Base-by-base conservation (phyloP, 495 filamentous ascomycete species). In the Gamarada debralockiae region DNA sequence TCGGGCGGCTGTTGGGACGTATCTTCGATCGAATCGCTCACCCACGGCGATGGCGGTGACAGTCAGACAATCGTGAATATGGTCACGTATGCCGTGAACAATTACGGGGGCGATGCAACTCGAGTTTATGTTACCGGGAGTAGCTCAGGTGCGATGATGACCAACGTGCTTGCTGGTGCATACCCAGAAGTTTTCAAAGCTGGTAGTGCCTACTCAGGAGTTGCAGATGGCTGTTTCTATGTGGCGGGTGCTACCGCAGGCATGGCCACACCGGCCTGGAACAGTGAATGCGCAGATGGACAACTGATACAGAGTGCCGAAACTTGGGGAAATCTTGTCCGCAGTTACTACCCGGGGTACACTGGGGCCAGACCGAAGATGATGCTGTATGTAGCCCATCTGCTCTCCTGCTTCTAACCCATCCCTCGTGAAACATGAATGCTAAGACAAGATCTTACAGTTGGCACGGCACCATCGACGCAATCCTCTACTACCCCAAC, bases 1-100 rank as follows among this genome's bases (percentile, higher is more conserved):
- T 56, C 56, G 13, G 75, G 69, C 23, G 70, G 60, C n/a, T 85
- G 81, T 69, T 86, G 82, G 81, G 82, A 86, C 55, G 79, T 84
- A 23, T 73, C 75, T 21, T 81, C 75, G 1, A 63, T 69, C 3
- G 70, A 68, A 12, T 69, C 78, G 1, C 67, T 84, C 6, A 78
- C 73, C 38, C 79, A 79, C 61, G 64, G 77, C 41, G 78, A 73
- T 10, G 79, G 80, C 8, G 76, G 77, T 24, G 79, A 85, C 63
- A 77, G 73, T 58, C 66, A 79, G 42, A 73, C 75, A 20, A 84
- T 87, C 47, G 74, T 72, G 44, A 82, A 75, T 65, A 85, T 87
- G 82, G 67, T 71, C n/a, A 58, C 60, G 23, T 78, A 72, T 63
- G 70, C 74, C 0, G 66, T 73, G 1, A 48, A 59, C 7, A 69